These are phyloP conservation scores for Calamus simplicifolius DNA, from an alignment of 176 grass and related monocot genomes.

Conservation along the genomic window DNA sequence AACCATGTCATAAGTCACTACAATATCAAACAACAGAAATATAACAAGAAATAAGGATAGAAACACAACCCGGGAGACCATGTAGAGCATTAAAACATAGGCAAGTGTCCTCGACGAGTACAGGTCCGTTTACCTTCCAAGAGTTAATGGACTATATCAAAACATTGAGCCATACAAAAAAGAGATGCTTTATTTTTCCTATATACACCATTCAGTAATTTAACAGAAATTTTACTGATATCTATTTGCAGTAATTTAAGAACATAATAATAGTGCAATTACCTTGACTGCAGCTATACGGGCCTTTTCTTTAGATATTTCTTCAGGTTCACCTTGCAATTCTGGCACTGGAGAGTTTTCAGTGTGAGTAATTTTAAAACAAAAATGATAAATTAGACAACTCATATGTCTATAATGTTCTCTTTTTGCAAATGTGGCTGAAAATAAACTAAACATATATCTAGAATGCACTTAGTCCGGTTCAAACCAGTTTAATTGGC, in stretches of 20 bases:
- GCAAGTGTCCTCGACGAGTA: constrained; percentile 95
- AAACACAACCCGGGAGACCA: constrained; percentile 68
- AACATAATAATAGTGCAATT: constrained; percentile 7
- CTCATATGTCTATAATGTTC: no score
- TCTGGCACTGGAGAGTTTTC: constrained; percentile 60
- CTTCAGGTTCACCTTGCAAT: constrained; percentile 90
- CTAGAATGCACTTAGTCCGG: no score
- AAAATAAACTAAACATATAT: no score
- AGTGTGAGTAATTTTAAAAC: not conserved
- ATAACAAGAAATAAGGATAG: constrained; percentile 10
- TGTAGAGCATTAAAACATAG: constrained; percentile 97
- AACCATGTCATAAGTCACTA: constrained; percentile 6
- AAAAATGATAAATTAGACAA: no score
- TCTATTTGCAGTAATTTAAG: not conserved
- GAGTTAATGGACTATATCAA: constrained; percentile 8
- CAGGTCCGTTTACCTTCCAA: constrained; percentile 72
- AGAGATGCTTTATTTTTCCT: no score
- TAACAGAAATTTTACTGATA: not conserved
- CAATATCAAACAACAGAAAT: constrained; percentile 11
- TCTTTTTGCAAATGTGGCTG: no score
- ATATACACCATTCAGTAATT: no score
- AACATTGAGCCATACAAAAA: not conserved
- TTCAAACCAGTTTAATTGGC: no score
- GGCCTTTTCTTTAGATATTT: constrained; percentile 97
- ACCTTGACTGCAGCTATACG: constrained; percentile 74